Evolutionary conservation across 305 asterid species (phyloP).

Genomic region (Fraxinus greggii): DNA sequence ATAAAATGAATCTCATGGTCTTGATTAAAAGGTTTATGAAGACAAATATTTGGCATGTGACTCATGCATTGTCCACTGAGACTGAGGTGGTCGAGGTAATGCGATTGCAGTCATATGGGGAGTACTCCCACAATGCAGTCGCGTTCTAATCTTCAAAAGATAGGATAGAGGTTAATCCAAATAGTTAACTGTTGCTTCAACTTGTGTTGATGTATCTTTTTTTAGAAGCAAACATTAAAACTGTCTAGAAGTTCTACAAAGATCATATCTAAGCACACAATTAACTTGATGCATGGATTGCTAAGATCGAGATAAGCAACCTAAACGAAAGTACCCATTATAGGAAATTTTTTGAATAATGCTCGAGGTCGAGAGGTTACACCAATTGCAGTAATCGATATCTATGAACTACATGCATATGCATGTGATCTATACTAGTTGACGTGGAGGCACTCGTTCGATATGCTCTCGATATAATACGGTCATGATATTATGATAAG

Average conservation of each 20-base stretch:
- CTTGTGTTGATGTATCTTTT: neutral
- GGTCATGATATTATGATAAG: neutral
- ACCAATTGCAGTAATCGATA: neutral
- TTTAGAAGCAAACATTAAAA: neutral
- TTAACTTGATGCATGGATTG: neutral
- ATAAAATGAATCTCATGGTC: neutral
- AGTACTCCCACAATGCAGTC: neutral
- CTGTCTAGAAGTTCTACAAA: neutral
- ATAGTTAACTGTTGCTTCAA: neutral
- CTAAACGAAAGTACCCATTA: neutral
- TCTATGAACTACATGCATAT: neutral
- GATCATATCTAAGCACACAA: neutral
- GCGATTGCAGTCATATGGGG: neutral
- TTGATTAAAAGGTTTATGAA: neutral
- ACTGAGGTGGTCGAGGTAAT: neutral
- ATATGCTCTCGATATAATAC: neutral
- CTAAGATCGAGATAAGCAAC: neutral
- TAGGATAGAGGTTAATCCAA: neutral
- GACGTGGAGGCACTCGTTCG: neutral
- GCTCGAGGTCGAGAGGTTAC: neutral
- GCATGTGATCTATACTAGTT: neutral
- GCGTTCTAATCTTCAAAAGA: neutral
- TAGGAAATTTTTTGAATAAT: neutral
- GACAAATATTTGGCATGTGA: neutral
- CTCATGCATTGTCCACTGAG: neutral